These are phyloP conservation scores for Pilobolus umbonatus DNA, from an alignment of 192 early-diverging fungal genomes.

Conservation along the genomic window DNA sequence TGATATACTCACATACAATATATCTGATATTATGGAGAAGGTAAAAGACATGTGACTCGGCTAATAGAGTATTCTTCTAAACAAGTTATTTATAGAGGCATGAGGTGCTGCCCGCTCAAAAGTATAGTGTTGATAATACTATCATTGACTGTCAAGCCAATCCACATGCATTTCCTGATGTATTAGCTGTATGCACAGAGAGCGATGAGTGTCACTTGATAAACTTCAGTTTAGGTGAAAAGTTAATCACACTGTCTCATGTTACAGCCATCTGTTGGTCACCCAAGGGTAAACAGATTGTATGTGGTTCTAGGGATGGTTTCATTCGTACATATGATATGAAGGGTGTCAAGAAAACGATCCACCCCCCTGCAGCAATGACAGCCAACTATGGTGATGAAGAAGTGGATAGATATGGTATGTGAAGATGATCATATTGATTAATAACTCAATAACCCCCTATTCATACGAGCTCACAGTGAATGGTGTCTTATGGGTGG, in stretches of 20 bases:
- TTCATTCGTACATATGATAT: constrained; percentile 56
- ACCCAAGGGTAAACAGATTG: constrained; percentile 82
- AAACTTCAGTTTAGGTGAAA: constrained; percentile 20
- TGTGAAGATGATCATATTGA: not conserved
- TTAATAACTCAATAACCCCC: not conserved
- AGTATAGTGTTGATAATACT: constrained; percentile 35
- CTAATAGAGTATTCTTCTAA: not conserved
- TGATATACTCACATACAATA: constrained; percentile 31
- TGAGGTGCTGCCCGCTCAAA: constrained; percentile 30
- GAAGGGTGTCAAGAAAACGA: constrained; percentile 57
- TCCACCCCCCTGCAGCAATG: constrained; percentile 38
- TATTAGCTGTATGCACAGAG: constrained; percentile 47
- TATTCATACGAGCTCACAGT: constrained; percentile 50
- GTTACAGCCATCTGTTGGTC: constrained; percentile 73
- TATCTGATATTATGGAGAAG: constrained; percentile 29
- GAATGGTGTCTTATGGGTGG: constrained; percentile 67
- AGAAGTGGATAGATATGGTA: constrained; percentile 11
- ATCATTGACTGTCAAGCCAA: constrained; percentile 62
- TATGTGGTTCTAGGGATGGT: constrained; percentile 64
- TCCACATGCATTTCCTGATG: constrained; percentile 39
- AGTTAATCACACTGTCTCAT: constrained; percentile 29
- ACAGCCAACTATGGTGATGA: constrained; percentile 1
- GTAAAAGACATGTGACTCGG: constrained; percentile 27
- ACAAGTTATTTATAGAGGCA: constrained; percentile 14
- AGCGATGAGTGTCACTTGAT: constrained; percentile 32